phyloP scores from a whole-genome alignment of 345 rosid species.

The Lepidium africanum region DNA sequence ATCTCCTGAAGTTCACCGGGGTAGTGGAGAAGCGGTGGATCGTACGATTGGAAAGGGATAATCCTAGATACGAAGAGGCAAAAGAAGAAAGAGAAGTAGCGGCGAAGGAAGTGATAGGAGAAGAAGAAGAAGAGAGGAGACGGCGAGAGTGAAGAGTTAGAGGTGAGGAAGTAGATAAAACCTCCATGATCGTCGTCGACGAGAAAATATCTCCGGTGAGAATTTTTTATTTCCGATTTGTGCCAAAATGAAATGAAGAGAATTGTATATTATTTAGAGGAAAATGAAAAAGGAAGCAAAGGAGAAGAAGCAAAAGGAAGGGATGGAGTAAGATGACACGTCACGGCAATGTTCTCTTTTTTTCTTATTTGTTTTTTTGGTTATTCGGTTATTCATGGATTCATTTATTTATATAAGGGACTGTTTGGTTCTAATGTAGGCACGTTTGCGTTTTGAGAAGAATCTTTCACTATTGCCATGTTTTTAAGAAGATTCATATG shows the following conservation, averaged over 20 bases:
- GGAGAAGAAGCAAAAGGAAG: slow-evolving; percentile 32
- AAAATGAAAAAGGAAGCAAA: slow-evolving; percentile 17
- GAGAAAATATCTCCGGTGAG: neutral
- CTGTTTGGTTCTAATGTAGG: slow-evolving; percentile 3
- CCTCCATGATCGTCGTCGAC: slow-evolving; percentile 37
- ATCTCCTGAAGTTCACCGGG: slow-evolving; percentile 11
- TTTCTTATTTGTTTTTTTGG: neutral
- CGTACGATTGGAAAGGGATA: slow-evolving; percentile 38
- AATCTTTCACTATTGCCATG: slow-evolving; percentile 5
- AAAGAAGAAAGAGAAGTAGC: slow-evolving; percentile 38
- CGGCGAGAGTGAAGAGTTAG: slow-evolving; percentile 45
- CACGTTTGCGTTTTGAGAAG: slow-evolving; percentile 19
- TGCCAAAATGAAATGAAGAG: neutral
- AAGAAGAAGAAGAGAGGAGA: slow-evolving; percentile 20
- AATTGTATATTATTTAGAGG: neutral
- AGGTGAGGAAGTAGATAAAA: slow-evolving; percentile 51
- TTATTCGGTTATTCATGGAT: slow-evolving; percentile 3
- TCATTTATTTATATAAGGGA: neutral
- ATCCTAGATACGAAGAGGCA: slow-evolving; percentile 44
- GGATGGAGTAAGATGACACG: slow-evolving; percentile 35
- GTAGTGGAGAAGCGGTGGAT: slow-evolving; percentile 11
- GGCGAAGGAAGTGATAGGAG: slow-evolving; percentile 14
- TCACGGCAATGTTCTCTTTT: slow-evolving; percentile 23
- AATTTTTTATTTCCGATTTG: neutral
- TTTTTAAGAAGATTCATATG: neutral